A percentile compares a stretch with the other conserved stretches of the same genome.
Conservation (phyloP, 2,329 filamentous ascomycete species). For the Sporothrix mexicana region DNA sequence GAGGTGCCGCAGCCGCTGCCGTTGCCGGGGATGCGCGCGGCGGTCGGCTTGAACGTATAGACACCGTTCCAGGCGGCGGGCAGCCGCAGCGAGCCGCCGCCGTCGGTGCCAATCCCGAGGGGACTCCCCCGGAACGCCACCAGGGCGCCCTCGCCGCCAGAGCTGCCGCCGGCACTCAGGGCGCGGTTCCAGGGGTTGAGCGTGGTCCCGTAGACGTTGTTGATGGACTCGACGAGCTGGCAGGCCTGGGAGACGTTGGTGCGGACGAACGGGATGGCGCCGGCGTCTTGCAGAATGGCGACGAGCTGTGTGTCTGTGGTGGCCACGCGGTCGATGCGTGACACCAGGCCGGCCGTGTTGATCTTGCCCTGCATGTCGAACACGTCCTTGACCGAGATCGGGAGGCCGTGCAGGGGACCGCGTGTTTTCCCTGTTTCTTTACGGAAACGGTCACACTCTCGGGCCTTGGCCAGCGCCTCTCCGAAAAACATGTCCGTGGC, state of each 20-base stretch:
- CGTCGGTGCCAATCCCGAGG: not conserved
- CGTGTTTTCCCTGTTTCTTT: conserved; percentile 41
- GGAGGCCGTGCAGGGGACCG: conserved; percentile 52
- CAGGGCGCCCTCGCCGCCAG: not conserved
- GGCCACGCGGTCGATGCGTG: conserved; percentile 1
- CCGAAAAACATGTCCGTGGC: conserved; percentile 51
- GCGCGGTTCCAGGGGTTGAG: not conserved
- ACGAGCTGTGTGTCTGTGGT: not conserved
- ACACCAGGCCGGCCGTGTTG: conserved; percentile 1
- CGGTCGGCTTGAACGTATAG: not conserved
- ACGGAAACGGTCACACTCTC: conserved; percentile 44
- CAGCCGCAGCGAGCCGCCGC: conserved; percentile 2
- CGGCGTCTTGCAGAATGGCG: not conserved
- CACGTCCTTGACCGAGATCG: conserved; percentile 43
- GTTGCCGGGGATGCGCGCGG: not conserved
- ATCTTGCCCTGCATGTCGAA: not conserved
- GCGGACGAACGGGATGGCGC: conserved; percentile 7
- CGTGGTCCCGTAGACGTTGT: not conserved
- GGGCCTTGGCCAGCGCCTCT: conserved; percentile 43
- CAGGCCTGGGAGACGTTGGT: conserved; percentile 1
- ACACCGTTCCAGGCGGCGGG: conserved; percentile 12
- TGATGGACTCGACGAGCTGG: conserved; percentile 3
- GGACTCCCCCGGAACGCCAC: not conserved
- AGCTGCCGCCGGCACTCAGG: not conserved
- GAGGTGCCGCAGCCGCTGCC: not conserved